Base-by-base conservation (phyloP, 306 rosid species). In the Biancaea sappan region DNA sequence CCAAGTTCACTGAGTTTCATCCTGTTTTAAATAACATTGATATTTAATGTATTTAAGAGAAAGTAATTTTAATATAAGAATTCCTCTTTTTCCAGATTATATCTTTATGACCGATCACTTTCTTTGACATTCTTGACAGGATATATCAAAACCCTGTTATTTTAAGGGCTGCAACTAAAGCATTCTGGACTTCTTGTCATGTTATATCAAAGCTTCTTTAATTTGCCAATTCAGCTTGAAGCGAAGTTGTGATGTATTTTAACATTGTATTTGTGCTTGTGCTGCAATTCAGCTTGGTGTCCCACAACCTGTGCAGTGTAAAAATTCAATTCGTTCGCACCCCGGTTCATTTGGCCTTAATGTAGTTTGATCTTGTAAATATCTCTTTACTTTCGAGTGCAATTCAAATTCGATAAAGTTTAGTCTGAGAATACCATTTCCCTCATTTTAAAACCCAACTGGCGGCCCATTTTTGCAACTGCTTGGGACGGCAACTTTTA, bases 71-170 rank as follows among this genome's bases (percentile, higher is more conserved):
- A 51, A 43, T 37, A 48, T 53, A 51, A 14, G 40, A 25, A 4
- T 14, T 58, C 28, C 26, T 18, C 22, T 18, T 13, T 21, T 24
- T 51, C 43, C 14, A 15, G 63, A n/a, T 72, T 5, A 50, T 28
- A 13, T 61, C 28, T 52, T 56, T 52, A 15, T 66, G 19, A 0
- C 35, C 56, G 51, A 68, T 73, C 22, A 40, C 29, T 40, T 61
- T 22, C 22, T 62, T 35, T 72, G 44, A 72, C 59, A 25, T 61
- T 64, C 25, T 51, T 59, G 70, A 67, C 89, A 94, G 97, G 90
- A 84, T 94, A 90, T 94, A 94, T 84, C 98, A 94, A 75, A 94
- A 91, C 83, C 98, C 98, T 62, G 87, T 94, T 51, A 86, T 92
- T 32, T 14, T 88, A 47, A 78, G 85, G 65, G 96, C 59, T 66